These are phyloP conservation scores for Ajuga chamaepitys DNA, from an alignment of 257 asterid genomes.

Conservation along the genomic window DNA sequence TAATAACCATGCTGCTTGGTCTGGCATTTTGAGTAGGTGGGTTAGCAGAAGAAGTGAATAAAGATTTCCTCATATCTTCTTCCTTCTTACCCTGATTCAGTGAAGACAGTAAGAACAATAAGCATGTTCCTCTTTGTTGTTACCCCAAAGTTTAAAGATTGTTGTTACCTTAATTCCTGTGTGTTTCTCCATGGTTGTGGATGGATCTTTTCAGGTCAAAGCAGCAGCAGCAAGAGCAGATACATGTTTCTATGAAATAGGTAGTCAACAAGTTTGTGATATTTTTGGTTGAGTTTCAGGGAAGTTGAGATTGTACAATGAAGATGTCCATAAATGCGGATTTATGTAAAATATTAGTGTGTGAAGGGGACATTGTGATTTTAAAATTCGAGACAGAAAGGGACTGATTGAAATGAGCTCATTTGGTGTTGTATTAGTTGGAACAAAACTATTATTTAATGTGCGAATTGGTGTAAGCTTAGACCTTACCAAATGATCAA, in stretches of 20 bases:
- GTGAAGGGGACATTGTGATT: conserved; percentile 23
- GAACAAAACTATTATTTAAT: no score
- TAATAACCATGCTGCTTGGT: conserved; percentile 81
- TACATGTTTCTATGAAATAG: no score
- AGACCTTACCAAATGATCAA: no score
- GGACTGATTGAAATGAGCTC: conserved; percentile 13
- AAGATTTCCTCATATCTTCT: conserved; percentile 41
- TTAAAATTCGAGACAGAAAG: conserved; percentile 18
- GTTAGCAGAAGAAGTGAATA: conserved; percentile 23
- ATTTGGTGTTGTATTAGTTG: no score
- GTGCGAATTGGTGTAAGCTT: no score
- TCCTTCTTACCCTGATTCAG: conserved; percentile 35
- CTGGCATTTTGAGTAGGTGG: conserved; percentile 49
- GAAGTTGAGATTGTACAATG: not conserved
- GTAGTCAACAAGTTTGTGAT: not conserved
- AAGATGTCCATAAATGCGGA: conserved; percentile 5
- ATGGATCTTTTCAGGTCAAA: not conserved
- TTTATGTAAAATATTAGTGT: conserved; percentile 16
- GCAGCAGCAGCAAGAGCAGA: not conserved
- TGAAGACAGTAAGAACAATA: not conserved
- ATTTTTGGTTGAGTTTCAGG: not conserved
- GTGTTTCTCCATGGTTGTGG: conserved; percentile 25
- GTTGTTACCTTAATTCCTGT: conserved; percentile 26
- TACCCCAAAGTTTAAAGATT: not conserved
- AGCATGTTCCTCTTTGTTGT: not conserved